Evolutionary conservation across 805 yeast species (phyloP).

Genomic region (Metschnikowia baotianmanensis): DNA sequence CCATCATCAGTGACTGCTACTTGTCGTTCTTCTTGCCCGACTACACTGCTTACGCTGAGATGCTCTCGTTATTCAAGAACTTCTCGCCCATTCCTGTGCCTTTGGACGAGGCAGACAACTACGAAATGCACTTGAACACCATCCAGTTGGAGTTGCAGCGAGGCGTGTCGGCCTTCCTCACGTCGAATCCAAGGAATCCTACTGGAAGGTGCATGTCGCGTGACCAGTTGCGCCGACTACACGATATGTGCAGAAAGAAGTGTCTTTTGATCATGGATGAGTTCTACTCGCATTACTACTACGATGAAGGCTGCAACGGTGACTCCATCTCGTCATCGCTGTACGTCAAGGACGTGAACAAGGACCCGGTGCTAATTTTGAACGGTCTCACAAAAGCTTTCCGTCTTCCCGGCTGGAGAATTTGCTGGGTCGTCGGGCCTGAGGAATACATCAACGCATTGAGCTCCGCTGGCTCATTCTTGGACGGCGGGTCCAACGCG

Average conservation of each 20-base stretch:
- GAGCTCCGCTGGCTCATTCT: conserved; percentile 56
- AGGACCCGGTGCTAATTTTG: conserved; percentile 57
- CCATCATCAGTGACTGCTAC: conserved; percentile 57
- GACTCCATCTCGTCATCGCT: conserved; percentile 50
- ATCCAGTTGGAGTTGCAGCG: conserved; percentile 51
- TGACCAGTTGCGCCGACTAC: conserved; percentile 46
- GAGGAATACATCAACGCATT: conserved; percentile 55
- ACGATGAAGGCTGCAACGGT: conserved; percentile 53
- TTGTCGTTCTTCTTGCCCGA: conserved; percentile 60
- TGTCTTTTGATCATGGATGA: conserved; percentile 64
- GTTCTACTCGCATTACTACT: conserved; percentile 58
- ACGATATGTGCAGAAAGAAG: conserved; percentile 49
- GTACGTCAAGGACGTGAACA: conserved; percentile 51
- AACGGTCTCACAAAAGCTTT: conserved; percentile 62
- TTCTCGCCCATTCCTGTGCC: conserved; percentile 65
- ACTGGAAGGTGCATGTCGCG: conserved; percentile 54
- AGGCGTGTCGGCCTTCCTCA: conserved; percentile 57
- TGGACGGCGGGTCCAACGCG: conserved; percentile 61
- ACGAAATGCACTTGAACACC: conserved; percentile 52
- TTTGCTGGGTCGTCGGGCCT: conserved; percentile 63
- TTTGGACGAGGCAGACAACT: conserved; percentile 53
- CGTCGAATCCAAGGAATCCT: conserved; percentile 64
- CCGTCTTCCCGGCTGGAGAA: conserved; percentile 64
- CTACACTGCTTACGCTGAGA: conserved; percentile 64
- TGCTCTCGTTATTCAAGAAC: conserved; percentile 60